Percentiles rank a stretch among this genome's conserved stretches.
phyloP scores from a whole-genome alignment of 2,329 filamentous ascomycete genomes.

The Arthrobotrys megalospora region DNA sequence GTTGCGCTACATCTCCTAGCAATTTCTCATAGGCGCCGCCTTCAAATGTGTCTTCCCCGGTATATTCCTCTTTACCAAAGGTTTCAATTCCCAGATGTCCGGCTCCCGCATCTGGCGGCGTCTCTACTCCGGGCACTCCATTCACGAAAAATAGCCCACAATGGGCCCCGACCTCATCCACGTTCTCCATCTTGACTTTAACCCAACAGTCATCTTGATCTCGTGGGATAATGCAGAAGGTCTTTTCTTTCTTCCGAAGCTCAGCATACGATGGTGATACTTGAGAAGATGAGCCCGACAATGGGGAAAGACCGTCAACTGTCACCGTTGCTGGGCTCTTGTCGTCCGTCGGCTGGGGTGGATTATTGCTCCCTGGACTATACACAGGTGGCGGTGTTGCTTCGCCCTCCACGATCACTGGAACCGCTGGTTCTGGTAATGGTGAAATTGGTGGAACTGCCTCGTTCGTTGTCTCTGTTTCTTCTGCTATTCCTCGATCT shows the following conservation, averaged over 20 bases:
- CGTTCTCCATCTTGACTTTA: constrained; percentile 82
- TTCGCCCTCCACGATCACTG: constrained; percentile 7
- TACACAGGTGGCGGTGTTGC: constrained; percentile 31
- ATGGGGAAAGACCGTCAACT: neutral
- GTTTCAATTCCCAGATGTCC: constrained; percentile 1
- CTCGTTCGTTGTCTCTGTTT: constrained; percentile 60
- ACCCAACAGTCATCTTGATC: constrained; percentile 81
- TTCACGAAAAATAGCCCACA: constrained; percentile 79
- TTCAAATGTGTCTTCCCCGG: constrained; percentile 23
- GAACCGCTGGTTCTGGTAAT: constrained; percentile 37
- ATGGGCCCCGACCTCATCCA: constrained; percentile 89
- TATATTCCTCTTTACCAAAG: neutral
- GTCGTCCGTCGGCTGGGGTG: neutral
- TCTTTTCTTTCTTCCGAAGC: constrained; percentile 71
- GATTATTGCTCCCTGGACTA: constrained; percentile 8
- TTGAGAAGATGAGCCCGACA: constrained; percentile 31
- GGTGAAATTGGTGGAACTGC: constrained; percentile 57
- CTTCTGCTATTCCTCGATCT: constrained; percentile 11
- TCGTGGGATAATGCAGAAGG: constrained; percentile 83
- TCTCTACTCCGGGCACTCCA: constrained; percentile 32
- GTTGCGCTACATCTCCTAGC: constrained; percentile 80
- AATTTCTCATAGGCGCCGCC: constrained; percentile 75
- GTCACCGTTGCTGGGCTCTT: neutral
- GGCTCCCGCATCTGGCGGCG: constrained; percentile 74
- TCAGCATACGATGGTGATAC: constrained; percentile 62